These are phyloP conservation scores for Agrostemma githago DNA, from an alignment of 148 eudicot species.

Conservation along the genomic window DNA sequence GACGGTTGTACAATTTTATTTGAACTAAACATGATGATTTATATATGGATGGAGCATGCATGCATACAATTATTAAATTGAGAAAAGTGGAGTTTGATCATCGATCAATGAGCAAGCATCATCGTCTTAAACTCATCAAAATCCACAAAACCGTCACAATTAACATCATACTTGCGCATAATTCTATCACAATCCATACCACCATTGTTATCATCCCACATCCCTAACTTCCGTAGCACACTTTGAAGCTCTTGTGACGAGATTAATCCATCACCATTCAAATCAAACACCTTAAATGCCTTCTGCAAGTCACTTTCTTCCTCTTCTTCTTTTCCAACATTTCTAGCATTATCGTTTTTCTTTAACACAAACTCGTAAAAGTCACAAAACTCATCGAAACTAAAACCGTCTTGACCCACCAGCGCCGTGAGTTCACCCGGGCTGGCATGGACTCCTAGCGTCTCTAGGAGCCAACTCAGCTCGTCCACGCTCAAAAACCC, in stretches of 20 bases:
- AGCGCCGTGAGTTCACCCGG: constrained; percentile 32
- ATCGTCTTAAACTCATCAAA: constrained; percentile 72
- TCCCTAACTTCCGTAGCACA: constrained; percentile 49
- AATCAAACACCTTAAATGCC: constrained; percentile 69
- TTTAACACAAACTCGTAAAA: constrained; percentile 32
- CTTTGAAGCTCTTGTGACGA: constrained; percentile 55
- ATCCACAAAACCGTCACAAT: constrained; percentile 63
- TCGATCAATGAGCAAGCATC: constrained; percentile 43
- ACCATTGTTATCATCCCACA: constrained; percentile 37
- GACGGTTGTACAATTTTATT: no score
- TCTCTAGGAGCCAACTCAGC: constrained; percentile 42
- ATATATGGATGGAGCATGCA: no score
- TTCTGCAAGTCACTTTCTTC: constrained; percentile 32
- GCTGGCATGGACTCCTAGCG: constrained; percentile 28
- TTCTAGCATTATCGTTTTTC: background rate
- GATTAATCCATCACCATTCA: constrained; percentile 62
- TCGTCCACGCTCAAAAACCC: constrained; percentile 50
- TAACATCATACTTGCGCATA: constrained; percentile 44
- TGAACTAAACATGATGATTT: no score
- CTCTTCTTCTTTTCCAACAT: constrained; percentile 8
- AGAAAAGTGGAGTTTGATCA: no score
- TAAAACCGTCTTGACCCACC: constrained; percentile 38
- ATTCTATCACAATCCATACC: constrained; percentile 45
- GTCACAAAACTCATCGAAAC: constrained; percentile 32
- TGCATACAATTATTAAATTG: no score